Evolutionary conservation across 345 rosid species (phyloP).

Genomic region (Pelargonium nanum): DNA sequence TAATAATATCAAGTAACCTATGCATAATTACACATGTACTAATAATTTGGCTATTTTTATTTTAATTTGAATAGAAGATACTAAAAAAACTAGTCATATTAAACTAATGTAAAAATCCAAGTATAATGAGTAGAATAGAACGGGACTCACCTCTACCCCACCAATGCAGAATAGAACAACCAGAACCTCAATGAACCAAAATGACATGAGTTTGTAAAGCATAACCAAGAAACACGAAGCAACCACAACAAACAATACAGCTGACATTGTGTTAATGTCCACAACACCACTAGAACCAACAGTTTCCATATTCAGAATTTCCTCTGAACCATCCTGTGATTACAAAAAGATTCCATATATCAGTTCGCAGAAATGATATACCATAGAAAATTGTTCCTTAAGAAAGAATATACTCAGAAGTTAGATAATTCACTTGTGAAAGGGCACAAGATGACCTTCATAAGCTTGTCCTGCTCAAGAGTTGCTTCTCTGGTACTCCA

Average conservation of each 20-base stretch:
- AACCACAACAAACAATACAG: slow-evolving; percentile 74
- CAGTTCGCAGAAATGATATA: slow-evolving; percentile 3
- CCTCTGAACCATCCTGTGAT: slow-evolving; percentile 73
- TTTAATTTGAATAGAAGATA: background rate
- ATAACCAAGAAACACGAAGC: slow-evolving; percentile 93
- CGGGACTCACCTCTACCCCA: slow-evolving; percentile 69
- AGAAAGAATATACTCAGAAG: background rate
- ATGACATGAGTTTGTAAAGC: slow-evolving; percentile 96
- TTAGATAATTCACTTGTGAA: background rate
- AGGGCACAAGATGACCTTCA: slow-evolving; percentile 45
- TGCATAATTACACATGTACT: background rate
- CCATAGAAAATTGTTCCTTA: background rate
- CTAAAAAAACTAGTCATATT: background rate
- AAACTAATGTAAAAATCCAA: slow-evolving; percentile 4
- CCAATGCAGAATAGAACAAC: slow-evolving; percentile 94
- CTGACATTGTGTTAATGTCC: slow-evolving; percentile 64
- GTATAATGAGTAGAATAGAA: slow-evolving; percentile 1
- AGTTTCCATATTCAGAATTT: slow-evolving; percentile 29
- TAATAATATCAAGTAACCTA: background rate
- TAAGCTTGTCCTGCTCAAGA: slow-evolving; percentile 78
- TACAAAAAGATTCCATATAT: background rate
- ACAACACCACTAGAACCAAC: slow-evolving; percentile 51
- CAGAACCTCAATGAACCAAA: slow-evolving; percentile 84
- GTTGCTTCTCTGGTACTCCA: slow-evolving; percentile 85
- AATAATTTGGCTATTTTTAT: background rate